Evolutionary conservation across 495 filamentous ascomycete species (phyloP).

Genomic region (Penicillium atrosanguineum): DNA sequence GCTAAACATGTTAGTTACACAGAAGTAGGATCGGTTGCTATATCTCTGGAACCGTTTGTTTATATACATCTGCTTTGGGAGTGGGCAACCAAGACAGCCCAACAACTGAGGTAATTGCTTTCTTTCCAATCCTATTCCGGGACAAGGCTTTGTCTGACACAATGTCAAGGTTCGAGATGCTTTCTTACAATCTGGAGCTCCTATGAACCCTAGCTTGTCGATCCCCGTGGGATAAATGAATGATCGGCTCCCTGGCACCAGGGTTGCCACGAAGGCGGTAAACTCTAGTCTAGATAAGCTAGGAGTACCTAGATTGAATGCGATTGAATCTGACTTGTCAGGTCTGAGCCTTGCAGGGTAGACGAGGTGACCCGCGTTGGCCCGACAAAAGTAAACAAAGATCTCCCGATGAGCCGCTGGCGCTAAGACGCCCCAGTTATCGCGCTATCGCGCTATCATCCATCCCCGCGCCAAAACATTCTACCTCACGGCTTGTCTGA

Average conservation of each 20-base stretch:
- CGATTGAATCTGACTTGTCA: slow-evolving; percentile 15
- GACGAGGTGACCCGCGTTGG: slow-evolving; percentile 20
- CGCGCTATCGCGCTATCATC: slow-evolving; percentile 29
- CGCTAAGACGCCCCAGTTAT: slow-evolving; percentile 27
- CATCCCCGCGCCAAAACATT: slow-evolving; percentile 28
- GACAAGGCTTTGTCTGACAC: not conserved
- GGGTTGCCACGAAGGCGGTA: not conserved
- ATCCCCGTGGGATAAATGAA: not conserved
- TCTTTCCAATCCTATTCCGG: not conserved
- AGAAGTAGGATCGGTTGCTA: not conserved
- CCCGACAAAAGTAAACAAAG: slow-evolving; percentile 24
- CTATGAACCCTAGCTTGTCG: not conserved
- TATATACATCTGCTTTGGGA: slow-evolving; percentile 1
- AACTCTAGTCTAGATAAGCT: not conserved
- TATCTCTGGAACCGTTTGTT: slow-evolving; percentile 1
- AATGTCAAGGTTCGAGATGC: not conserved
- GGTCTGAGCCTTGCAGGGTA: slow-evolving; percentile 19
- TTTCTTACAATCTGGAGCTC: not conserved
- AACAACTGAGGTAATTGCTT: slow-evolving; percentile 3
- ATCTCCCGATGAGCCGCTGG: slow-evolving; percentile 8
- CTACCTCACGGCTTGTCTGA: slow-evolving; percentile 7
- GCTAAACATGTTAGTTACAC: not conserved
- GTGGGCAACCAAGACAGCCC: not conserved
- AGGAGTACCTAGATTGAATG: not conserved
- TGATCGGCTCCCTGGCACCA: not conserved